These are phyloP conservation scores for Nicotiana undulata DNA, from an alignment of 257 asterid genomes.

Conservation along the genomic window DNA sequence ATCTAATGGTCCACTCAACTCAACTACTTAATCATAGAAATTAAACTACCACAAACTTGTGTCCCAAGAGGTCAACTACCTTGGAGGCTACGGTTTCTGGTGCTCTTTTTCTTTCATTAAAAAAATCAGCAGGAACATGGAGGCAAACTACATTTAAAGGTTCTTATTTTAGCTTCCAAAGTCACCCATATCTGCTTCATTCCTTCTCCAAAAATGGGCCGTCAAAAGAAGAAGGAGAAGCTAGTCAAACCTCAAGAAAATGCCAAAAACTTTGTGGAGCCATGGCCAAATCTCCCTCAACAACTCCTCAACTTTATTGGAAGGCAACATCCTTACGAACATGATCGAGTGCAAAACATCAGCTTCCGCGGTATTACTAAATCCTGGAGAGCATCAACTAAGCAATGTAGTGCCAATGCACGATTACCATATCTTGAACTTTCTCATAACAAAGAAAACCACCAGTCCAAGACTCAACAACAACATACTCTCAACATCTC, in stretches of 20 bases:
- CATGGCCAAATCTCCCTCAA: slow-evolving; percentile 36
- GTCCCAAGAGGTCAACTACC: neutral
- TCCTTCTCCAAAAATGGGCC: neutral
- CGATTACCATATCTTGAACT: slow-evolving; percentile 14
- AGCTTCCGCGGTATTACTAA: slow-evolving; percentile 18
- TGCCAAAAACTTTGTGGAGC: neutral
- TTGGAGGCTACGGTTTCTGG: neutral
- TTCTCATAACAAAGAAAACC: neutral
- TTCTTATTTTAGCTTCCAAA: neutral
- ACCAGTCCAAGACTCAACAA: neutral
- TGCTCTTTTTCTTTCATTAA: neutral
- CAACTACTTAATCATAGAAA: neutral
- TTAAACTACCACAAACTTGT: neutral
- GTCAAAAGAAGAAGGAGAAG: neutral
- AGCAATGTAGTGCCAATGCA: slow-evolving; percentile 2
- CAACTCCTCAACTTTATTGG: slow-evolving; percentile 2
- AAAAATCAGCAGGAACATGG: neutral
- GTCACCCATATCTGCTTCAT: neutral
- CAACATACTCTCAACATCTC: slow-evolving; percentile 2
- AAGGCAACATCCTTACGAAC: slow-evolving; percentile 7
- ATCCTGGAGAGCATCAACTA: slow-evolving; percentile 27
- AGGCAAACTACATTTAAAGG: neutral
- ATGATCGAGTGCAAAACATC: slow-evolving; percentile 13
- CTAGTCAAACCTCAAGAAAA: neutral
- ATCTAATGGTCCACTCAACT: neutral